Evolutionary conservation across 2,329 filamentous ascomycete species (phyloP).

Genomic region (Penicillium corylophilum): DNA sequence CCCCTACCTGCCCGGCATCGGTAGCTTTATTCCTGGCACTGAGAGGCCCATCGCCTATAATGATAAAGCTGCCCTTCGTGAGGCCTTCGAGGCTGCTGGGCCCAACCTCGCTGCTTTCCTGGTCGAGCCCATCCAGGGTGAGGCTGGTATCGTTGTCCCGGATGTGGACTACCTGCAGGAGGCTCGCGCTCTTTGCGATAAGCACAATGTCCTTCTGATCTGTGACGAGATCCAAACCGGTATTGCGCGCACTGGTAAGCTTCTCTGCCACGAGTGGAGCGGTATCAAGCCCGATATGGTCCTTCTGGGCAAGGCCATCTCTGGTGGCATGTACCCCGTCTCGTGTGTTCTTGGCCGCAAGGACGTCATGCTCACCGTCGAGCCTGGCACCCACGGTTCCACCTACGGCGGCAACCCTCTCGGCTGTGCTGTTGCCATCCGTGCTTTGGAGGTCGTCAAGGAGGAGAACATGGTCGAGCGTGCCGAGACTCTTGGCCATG

Average conservation of each 20-base stretch:
- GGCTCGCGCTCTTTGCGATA: constrained; percentile 82
- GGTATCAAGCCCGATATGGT: constrained; percentile 94
- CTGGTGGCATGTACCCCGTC: constrained; percentile 98
- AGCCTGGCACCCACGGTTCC: constrained; percentile 94
- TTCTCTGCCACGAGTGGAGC: constrained; percentile 93
- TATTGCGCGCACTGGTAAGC: constrained; percentile 88
- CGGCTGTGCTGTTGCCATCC: constrained; percentile 91
- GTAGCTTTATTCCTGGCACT: constrained; percentile 72
- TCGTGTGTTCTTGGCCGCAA: constrained; percentile 84
- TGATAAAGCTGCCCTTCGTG: constrained; percentile 76
- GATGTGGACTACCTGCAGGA: constrained; percentile 81
- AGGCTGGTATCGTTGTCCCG: constrained; percentile 94
- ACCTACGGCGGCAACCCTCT: constrained; percentile 98
- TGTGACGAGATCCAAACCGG: constrained; percentile 99
- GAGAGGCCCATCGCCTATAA: constrained; percentile 81
- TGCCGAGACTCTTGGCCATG: constrained; percentile 74
- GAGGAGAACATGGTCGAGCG: constrained; percentile 85
- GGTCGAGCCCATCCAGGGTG: constrained; percentile 94
- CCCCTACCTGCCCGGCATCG: constrained; percentile 87
- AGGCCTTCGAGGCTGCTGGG: constrained; percentile 75
- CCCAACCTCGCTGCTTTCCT: constrained; percentile 88
- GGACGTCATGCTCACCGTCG: constrained; percentile 92
- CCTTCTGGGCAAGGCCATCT: constrained; percentile 94
- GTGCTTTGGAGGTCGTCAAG: constrained; percentile 87
- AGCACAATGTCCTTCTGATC: constrained; percentile 93